phyloP scores from a whole-genome alignment of 257 asterid genomes.

The Jaltomata sinuosa region DNA sequence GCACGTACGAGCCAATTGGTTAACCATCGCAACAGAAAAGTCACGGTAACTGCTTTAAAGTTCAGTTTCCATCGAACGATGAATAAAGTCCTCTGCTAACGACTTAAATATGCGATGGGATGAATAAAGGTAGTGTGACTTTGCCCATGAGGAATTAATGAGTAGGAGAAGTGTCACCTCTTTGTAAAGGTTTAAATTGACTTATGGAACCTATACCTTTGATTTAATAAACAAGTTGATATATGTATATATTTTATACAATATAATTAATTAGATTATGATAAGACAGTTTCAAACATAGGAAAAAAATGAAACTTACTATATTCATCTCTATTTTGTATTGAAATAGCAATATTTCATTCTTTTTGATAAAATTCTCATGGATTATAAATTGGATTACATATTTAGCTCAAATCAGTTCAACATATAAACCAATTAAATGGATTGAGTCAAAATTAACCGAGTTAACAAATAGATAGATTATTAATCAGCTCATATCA shows the following conservation, averaged over 20 bases:
- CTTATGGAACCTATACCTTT: not conserved
- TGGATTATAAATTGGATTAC: not conserved
- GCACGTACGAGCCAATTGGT: too few relatives aligned
- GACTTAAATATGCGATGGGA: not conserved
- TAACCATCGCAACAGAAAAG: accelerated
- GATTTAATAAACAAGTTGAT: not conserved
- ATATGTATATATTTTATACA: not conserved
- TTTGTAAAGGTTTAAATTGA: not conserved
- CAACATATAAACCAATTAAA: not conserved
- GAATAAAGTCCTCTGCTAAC: not conserved
- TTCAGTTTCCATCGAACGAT: not conserved
- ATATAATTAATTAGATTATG: not conserved
- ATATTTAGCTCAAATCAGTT: not conserved
- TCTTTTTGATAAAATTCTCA: too few relatives aligned
- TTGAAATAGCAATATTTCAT: too few relatives aligned
- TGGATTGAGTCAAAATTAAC: not conserved
- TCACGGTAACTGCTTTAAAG: not conserved
- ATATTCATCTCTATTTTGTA: too few relatives aligned
- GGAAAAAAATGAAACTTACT: not conserved
- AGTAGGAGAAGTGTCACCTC: not conserved
- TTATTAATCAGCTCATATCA: not conserved
- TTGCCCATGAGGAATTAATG: not conserved
- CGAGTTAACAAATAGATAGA: not conserved
- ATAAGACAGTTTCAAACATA: not conserved
- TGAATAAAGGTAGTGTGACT: not conserved